These are phyloP conservation scores for Leccinum griseonigrum DNA, from an alignment of 1,284 basidiomycete species.

Conservation along the genomic window DNA sequence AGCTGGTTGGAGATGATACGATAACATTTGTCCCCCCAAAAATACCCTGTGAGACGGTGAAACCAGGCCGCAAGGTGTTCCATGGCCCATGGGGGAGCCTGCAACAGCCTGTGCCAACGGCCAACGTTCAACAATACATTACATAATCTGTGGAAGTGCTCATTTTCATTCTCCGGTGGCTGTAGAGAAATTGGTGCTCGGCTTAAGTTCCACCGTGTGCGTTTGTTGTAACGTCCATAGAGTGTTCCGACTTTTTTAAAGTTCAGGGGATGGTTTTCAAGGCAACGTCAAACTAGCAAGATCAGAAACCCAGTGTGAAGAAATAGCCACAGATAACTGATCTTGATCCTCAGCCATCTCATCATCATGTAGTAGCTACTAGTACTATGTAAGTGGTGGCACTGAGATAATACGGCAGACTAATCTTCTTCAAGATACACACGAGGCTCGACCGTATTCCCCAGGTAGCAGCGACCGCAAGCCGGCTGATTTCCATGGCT, in stretches of 20 bases:
- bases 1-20: background rate
- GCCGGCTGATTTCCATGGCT: background rate
- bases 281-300: background rate
- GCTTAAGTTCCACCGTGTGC: too few species aligned
- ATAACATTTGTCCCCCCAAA: too few species aligned
- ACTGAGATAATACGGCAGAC: too few species aligned
- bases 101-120: too few species aligned
- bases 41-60: background rate
- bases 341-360: background rate
- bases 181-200: too few species aligned
- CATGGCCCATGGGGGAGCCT: background rate
- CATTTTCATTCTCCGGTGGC: too few species aligned
- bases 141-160: too few species aligned
- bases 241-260: too few species aligned
- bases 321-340: background rate
- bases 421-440: background rate
- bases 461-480: background rate
- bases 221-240: background rate
- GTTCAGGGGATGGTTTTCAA: background rate
- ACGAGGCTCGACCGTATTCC: background rate
- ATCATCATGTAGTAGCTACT: too few species aligned
- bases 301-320: background rate
- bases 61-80: background rate
- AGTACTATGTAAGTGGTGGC: background rate
- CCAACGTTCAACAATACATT: too few species aligned